These are phyloP conservation scores for Amanita pallidorosea DNA, from an alignment of 768 basidiomycete species.

Conservation along the genomic window DNA sequence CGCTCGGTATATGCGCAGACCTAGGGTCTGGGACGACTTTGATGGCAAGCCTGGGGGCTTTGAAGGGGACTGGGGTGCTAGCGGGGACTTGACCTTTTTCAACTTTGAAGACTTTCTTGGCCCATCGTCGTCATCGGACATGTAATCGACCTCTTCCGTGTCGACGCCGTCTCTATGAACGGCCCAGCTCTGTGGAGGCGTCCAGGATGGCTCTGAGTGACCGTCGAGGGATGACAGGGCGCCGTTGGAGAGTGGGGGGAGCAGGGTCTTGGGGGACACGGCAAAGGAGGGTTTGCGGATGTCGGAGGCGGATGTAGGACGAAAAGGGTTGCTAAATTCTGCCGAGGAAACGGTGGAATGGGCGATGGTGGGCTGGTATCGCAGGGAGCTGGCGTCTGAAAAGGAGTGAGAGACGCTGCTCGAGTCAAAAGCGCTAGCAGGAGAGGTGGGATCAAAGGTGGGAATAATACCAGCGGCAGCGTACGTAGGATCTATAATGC, in stretches of 20 bases:
- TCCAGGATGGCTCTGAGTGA: conserved; percentile 35
- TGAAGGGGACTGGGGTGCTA: neutral
- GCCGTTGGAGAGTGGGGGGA: conserved; percentile 10
- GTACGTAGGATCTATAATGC: conserved; percentile 51
- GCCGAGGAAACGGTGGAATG: conserved; percentile 11
- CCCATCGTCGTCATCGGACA: conserved; percentile 29
- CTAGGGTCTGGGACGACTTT: neutral
- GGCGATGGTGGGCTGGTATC: conserved; percentile 7
- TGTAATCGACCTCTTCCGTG: conserved; percentile 24
- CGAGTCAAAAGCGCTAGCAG: conserved; percentile 32
- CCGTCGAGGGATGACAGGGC: neutral
- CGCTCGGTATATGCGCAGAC: conserved; percentile 47
- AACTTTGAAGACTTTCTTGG: conserved; percentile 2
- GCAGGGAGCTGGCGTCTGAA: conserved; percentile 18
- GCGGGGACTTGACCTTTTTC: neutral
- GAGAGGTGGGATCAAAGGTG: conserved; percentile 13
- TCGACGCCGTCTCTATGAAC: conserved; percentile 41
- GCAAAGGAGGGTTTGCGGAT: conserved; percentile 16
- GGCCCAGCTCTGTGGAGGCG: conserved; percentile 69
- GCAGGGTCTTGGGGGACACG: conserved; percentile 42
- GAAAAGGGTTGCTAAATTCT: conserved; percentile 34
- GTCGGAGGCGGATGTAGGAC: conserved; percentile 16
- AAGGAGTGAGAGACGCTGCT: conserved; percentile 20
- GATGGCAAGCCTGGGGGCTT: neutral
- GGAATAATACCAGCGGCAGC: conserved; percentile 9